Base-by-base conservation (phyloP, 1,284 basidiomycete species). In the Moniliophthora roreri region DNA sequence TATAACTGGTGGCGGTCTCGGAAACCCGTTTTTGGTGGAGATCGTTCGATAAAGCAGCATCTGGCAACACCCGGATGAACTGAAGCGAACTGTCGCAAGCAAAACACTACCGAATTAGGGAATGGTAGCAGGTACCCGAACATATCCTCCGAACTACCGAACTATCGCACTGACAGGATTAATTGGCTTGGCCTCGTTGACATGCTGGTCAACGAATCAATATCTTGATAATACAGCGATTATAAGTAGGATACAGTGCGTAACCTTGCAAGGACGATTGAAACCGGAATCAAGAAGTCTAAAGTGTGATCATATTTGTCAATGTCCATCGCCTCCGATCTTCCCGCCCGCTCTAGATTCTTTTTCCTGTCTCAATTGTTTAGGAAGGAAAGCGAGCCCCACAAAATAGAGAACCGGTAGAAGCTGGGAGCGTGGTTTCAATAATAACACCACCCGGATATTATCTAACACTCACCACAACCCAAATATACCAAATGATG, bases 401-500 rank as follows among this genome's bases (percentile, higher is more conserved):
- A 63, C 66, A 46, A 67, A 61, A 62, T 83, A 84, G 1, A 74
- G 55, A 7, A 78, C 64, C 1, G 77, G 74, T 21, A 82, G 59
- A 46, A 80, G 52, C 80, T 81, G 42, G 16, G 23, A 35, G 18
- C 7, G 24, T 46, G 13, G 24, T n/a, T n/a, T 40, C 39, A 40
- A 21, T 40, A 40, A 15, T 40, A 16, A 40, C n/a, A 15, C 13
- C 15, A 18, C 16, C 2, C 10, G 16, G n/a, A 4, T 5, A 32
- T n/a, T n/a, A 28, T n/a, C n/a, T n/a, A 46, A 46, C 24, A 74
- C 79, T 64, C 61, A 84, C 81, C 58, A 73, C 71, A 51, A 78
- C 69, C 81, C 81, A 85, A n/a, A 78, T 59, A 57, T 73, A 77
- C 71, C 77, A 84, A 2, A 80, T 58, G 36, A 74, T 71, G 50